Conservation (phyloP, 2,329 filamentous ascomycete species). For the Colletotrichum nymphaeae region DNA sequence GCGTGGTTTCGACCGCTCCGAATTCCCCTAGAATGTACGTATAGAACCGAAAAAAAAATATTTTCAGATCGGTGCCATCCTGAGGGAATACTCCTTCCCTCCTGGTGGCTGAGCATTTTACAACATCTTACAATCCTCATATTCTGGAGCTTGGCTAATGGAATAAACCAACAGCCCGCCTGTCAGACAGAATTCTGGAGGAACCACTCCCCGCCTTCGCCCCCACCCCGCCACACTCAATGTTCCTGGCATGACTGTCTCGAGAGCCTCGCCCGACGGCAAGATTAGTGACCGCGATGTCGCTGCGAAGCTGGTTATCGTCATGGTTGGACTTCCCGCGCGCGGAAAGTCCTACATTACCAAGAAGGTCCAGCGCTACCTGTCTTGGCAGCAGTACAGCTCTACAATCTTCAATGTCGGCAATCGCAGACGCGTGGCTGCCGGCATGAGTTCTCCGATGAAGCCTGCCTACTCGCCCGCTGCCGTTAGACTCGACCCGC, state of each 20-base stretch:
- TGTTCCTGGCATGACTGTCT: slow-evolving; percentile 95
- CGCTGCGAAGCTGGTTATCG: slow-evolving; percentile 94
- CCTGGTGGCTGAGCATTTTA: slow-evolving; percentile 9
- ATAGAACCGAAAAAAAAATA: slow-evolving; percentile 12
- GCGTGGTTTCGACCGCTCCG: slow-evolving; percentile 68
- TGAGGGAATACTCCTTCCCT: slow-evolving; percentile 13
- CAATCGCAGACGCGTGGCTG: slow-evolving; percentile 85
- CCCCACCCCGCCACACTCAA: slow-evolving; percentile 94
- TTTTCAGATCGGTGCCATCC: neutral
- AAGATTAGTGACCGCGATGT: slow-evolving; percentile 94
- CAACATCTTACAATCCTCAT: neutral
- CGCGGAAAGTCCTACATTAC: slow-evolving; percentile 99
- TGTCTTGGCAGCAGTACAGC: slow-evolving; percentile 98
- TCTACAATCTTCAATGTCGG: slow-evolving; percentile 98
- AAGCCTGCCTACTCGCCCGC: slow-evolving; percentile 50
- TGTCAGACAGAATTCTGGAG: slow-evolving; percentile 78
- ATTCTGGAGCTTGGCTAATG: slow-evolving; percentile 32
- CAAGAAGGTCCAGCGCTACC: slow-evolving; percentile 94
- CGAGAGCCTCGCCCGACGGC: slow-evolving; percentile 94
- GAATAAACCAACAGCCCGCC: slow-evolving; percentile 65
- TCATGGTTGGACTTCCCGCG: slow-evolving; percentile 97
- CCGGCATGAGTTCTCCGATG: slow-evolving; percentile 62
- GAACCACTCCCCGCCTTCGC: slow-evolving; percentile 80
- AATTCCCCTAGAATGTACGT: slow-evolving; percentile 70
- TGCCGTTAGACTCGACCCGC: slow-evolving; percentile 50